Percentiles rank a stretch among this genome's conserved stretches.
phyloP scores from a whole-genome alignment of 345 rosid genomes.

The Carallia pectinifolia region DNA sequence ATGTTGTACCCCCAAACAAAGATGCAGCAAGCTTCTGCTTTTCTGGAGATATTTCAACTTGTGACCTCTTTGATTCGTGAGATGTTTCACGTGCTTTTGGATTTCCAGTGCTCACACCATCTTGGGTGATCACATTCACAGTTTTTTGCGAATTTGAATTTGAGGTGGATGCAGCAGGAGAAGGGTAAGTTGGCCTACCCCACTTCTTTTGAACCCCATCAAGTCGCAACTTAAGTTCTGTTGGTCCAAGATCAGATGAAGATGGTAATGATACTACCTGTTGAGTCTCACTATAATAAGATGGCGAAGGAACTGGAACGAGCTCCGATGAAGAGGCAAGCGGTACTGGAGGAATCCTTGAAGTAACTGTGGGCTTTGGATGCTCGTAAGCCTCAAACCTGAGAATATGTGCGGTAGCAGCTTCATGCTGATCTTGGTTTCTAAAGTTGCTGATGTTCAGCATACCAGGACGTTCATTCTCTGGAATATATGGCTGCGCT shows the following conservation, averaged over 20 bases:
- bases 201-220: slow-evolving; percentile 97
- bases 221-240: slow-evolving; percentile 74
- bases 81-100: slow-evolving; percentile 46
- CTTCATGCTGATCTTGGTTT: slow-evolving; percentile 62
- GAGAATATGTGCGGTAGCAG: slow-evolving; percentile 59
- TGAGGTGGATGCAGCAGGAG: slow-evolving; percentile 48
- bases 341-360: slow-evolving; percentile 41
- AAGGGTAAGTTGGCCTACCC: slow-evolving; percentile 70
- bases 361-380: slow-evolving; percentile 58
- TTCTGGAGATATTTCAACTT: slow-evolving; percentile 67
- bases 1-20: slow-evolving; percentile 67
- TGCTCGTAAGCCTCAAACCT: slow-evolving; percentile 95
- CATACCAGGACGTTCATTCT: slow-evolving; percentile 64
- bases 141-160: slow-evolving; percentile 45
- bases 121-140: slow-evolving; percentile 47
- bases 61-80: slow-evolving; percentile 58
- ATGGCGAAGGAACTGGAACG: slow-evolving; percentile 68
- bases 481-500: slow-evolving; percentile 78
- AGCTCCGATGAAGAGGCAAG: slow-evolving; percentile 56
- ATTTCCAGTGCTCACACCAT: slow-evolving; percentile 35
- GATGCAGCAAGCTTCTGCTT: slow-evolving; percentile 99
- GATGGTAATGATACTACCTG: slow-evolving; percentile 42
- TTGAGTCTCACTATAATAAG: slow-evolving; percentile 53
- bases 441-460: slow-evolving; percentile 46
- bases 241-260: slow-evolving; percentile 49